Evolutionary conservation across 2,329 filamentous ascomycete genomes (phyloP), one percentile per base, ranked within the genome.

Genomic region (Botrytis galanthina): DNA sequence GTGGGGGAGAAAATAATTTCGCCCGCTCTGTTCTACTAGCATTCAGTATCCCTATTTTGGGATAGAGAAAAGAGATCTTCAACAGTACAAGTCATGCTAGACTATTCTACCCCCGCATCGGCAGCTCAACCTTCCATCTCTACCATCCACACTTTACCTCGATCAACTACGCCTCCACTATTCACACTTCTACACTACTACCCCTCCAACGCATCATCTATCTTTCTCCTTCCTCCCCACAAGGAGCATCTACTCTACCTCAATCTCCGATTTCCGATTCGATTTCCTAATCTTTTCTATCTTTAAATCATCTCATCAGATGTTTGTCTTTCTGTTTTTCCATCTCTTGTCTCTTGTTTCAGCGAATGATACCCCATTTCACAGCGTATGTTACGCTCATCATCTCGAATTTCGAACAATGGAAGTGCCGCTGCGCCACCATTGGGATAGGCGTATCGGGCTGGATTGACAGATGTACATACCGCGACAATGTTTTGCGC

Each of bases 401-500:
- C 71, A 61, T 62, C 35, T 57, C 51, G 39, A 63, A 18, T 63
- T 82, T 82, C 82, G 82, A 82, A 81, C 80, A 79, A 81, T 81
- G 82, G 85, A 80, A 85, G 83, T 86, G 84, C 82, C 74, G 82
- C 77, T 84, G 82, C 84, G 83, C 83, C 84, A 86, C 85, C 81
- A 82, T 82, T 82, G 81, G 83, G 83, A 84, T 62, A 80, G 83
- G 83, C 82, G 83, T 85, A 82, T 83, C 82, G 81, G 82, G 84
- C 82, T 80, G 26, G 37, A 59, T 32, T 32, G 81, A 83, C 82
- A 76, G 80, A 81, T 37, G 62, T 60, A 51, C 59, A 79, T 81
- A 54, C 78, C 78, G 79, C 80, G 84, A 87, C 84, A 88, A 87
- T 88, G 86, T 83, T 81, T 78, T 84, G 83, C 86, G 86, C 86